Evolutionary conservation across 2,329 filamentous ascomycete genomes (phyloP), one percentile per base, ranked within the genome.

Genomic region (Neofusicoccum umdonicola): DNA sequence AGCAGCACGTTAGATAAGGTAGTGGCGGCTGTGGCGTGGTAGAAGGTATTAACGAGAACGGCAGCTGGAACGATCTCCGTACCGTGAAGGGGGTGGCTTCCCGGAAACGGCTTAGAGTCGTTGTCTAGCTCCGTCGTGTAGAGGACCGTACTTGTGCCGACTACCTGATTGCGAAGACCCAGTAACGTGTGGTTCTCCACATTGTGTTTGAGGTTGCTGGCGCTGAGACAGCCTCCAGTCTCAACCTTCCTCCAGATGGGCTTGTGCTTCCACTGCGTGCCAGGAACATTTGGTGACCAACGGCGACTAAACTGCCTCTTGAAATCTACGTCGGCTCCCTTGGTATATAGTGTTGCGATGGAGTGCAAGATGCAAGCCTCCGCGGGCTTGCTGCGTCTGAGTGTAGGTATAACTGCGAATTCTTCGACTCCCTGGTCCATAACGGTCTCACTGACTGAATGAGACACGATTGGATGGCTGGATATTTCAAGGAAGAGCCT

Each of bases 361-460:
- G 68, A 68, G 8, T 72, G 68, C 3, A 75, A 63, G 5, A 78
- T 67, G 44, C 63, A 71, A 42, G 64, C 68, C 42, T 70, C 66
- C 2, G 72, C 67, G 0, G 73, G 66, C 41, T 68, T 68, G 51
- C 74, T 68, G 6, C 74, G 72, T 5, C 66, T 57, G 65, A 80
- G 67, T 2, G 76, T 76, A 2, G 76, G 71, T 12, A 77, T 63
- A 4, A 75, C 69, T 0, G 67, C 65, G 22, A 65, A 70, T 5
- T 78, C 75, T 0, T 71, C 73, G 31, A 52, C 3, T 17, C 35
- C 9, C 51, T 54, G 61, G 35, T 76, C 70, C 17, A 75, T 65
- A 2, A 81, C 35, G 0, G 76, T 81, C 51, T 81, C 79, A 3
- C 71, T 73, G 39, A 82, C 72, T 0, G 79, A 81, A 56, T 81